Base-by-base conservation (phyloP, 108 stramenopile genomes). In the Skeletonema grethae region DNA sequence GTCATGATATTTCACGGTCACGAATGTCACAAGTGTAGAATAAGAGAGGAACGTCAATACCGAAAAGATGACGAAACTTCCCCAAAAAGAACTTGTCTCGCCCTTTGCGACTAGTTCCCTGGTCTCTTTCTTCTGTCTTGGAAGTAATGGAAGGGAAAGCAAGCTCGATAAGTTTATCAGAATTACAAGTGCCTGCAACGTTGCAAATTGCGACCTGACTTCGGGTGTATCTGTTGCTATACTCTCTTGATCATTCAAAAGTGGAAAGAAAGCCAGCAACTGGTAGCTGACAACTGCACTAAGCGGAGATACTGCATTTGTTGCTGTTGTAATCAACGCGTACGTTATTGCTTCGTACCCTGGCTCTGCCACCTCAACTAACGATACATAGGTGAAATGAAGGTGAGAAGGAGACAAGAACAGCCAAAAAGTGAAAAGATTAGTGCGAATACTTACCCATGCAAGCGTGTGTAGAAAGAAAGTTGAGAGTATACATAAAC, bases 71-170 rank as follows among this genome's bases (percentile, higher is more conserved):
- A 56, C 71, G 57, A 41, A 82, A 3, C 1, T 43, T 9, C 76
- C 80, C 75, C 80, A 76, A 50, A 77, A 77, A 18, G 5, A 35
- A 7, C 63, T 65, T 29, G 4, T 61, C 55, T 82, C 80, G 45
- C 80, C 80, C 57, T 74, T 75, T 7, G 80, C 80, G 7, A 82
- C 76, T n/a, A 82, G 25, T 50, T 82, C 80, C 38, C 80, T 71
- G 0, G 80, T 77, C 65, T 82, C 76, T 66, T 82, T 82, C 76
- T 82, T 82, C 61, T 82, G 80, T 39, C 80, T 66, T 34, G 80
- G 80, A 30, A 82, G 76, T 39, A 82, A 66, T 29, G 80, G 80
- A 1, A 82, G 63, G 1, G 80, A 77, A 5, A 82, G 32, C 2
- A 82, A 76, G 46, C 76, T 77, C 5, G 76, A 72, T 13, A 82